These are phyloP conservation scores for Colletotrichum graminicola DNA, from an alignment of 2,329 filamentous ascomycete genomes.

Conservation along the genomic window DNA sequence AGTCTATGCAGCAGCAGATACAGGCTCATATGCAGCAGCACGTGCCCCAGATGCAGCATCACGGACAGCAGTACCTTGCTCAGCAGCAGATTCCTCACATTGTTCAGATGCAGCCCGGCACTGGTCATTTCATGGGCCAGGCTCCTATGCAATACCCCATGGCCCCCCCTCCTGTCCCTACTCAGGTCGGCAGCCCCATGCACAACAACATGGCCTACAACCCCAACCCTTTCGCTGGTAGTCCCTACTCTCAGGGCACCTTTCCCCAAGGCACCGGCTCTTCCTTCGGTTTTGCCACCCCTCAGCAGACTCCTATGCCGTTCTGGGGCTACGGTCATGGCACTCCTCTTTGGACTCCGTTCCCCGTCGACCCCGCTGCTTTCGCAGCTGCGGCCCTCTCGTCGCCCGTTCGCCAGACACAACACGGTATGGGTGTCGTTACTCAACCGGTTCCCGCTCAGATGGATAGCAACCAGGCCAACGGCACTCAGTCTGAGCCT, in stretches of 20 bases:
- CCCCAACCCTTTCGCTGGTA: constrained; percentile 17
- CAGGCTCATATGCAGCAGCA: constrained; percentile 3
- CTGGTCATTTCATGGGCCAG: constrained; percentile 9
- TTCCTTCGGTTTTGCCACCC: constrained; percentile 26
- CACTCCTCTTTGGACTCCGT: constrained; percentile 39
- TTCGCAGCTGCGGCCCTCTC: constrained; percentile 31
- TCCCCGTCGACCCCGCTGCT: constrained; percentile 25
- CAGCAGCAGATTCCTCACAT: constrained; percentile 13
- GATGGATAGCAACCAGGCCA: constrained; percentile 11
- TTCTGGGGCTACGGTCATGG: constrained; percentile 40
- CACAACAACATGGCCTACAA: constrained; percentile 22
- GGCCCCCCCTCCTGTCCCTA: constrained; percentile 27
- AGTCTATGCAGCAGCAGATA: constrained; percentile 3
- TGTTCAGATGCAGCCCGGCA: constrained; percentile 19
- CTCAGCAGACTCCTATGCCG: constrained; percentile 33
- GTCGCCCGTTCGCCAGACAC: constrained; percentile 11
- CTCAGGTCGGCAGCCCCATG: constrained; percentile 34
- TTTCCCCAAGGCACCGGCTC: constrained; percentile 34
- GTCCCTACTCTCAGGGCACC: constrained; percentile 28
- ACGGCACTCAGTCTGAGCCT: constrained; percentile 39
- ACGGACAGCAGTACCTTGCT: not conserved
- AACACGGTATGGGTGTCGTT: not conserved
- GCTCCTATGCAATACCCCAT: constrained; percentile 33
- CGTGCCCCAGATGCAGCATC: constrained; percentile 8
- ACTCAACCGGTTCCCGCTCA: not conserved